Base-by-base conservation (phyloP, 108 stramenopile genomes). In the Cyclotella atomus region DNA sequence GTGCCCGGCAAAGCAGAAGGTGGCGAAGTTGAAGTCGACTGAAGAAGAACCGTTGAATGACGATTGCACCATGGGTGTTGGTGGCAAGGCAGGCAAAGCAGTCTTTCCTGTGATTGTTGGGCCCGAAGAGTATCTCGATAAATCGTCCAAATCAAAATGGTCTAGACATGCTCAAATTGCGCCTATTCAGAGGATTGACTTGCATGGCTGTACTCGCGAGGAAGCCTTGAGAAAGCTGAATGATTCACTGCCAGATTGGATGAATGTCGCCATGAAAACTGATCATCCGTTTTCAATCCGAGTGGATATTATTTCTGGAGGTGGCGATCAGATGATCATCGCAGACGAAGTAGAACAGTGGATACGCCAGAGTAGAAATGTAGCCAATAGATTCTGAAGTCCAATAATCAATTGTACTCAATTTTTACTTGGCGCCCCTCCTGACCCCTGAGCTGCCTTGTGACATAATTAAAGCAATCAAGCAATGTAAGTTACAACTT, bases 61-160 rank as follows among this genome's bases (percentile, higher is more conserved):
- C 52, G 21, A 5, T 1, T 52, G 1, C 20, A 10, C 23, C 10
- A 2, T 23, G 52, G 52, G 24, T 9, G 52, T 3, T 1, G 52
- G 52, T 10, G 52, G 20, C 5, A 52, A 23, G 21, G 52, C 52
- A 10, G 52, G 12, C 52, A 52, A 52, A 52, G 21, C 52, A 23
- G 4, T 52, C 52, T 6, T 52, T 23, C 52, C n/a, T 23, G 20
- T 52, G 21, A 19, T 52, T 5, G 5, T 52, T 23, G 52, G 52
- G 5, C 52, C 20, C 20, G 52, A 52, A 1, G 21, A 52, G 2
- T 52, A 1, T 52, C 12, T 52, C 23, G 20, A 52, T 23, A 52
- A 23, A 23, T 52, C 52, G n/a, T 52, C 21, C n/a, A 52, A 52
- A 52, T 52, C 52, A n/a, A n/a, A n/a, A n/a, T n/a, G n/a, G 3